These are phyloP conservation scores for Mycosphaerella sp. DNA, from an alignment of 2,329 filamentous ascomycete species.

Conservation along the genomic window DNA sequence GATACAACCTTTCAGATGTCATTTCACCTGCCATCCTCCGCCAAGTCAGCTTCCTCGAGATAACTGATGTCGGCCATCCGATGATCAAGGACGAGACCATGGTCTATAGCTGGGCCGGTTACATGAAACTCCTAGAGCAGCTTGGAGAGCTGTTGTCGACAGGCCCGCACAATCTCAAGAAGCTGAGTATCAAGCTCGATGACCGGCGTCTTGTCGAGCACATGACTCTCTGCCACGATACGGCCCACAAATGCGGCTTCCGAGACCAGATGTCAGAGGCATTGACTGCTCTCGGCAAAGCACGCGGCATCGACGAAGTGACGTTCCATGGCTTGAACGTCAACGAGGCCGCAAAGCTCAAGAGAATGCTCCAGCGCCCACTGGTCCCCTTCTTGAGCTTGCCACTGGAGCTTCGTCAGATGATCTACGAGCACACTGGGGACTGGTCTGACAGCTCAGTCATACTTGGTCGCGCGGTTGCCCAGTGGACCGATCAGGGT, in stretches of 20 bases:
- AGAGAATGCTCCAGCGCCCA: slow-evolving; percentile 13
- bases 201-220: slow-evolving; percentile 22
- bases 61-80: slow-evolving; percentile 76
- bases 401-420: slow-evolving; percentile 26
- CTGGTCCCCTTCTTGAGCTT: slow-evolving; percentile 22
- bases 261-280: slow-evolving; percentile 23
- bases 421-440: slow-evolving; percentile 24
- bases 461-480: slow-evolving; percentile 14
- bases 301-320: slow-evolving; percentile 25
- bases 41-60: slow-evolving; percentile 49
- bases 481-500: slow-evolving; percentile 14
- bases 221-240: slow-evolving; percentile 23
- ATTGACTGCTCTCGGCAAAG: slow-evolving; percentile 10
- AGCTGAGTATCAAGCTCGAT: slow-evolving; percentile 26
- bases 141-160: slow-evolving; percentile 20
- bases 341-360: slow-evolving; percentile 21
- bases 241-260: slow-evolving; percentile 24
- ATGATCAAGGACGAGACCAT: slow-evolving; percentile 48
- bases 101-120: slow-evolving; percentile 24
- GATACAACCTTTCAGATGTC: slow-evolving; percentile 14
- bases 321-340: slow-evolving; percentile 22
- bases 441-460: slow-evolving; percentile 24
- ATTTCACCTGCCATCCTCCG: slow-evolving; percentile 22
- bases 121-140: slow-evolving; percentile 24
- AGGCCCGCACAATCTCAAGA: slow-evolving; percentile 27